These are phyloP conservation scores for Candida chilensis DNA, from an alignment of 805 yeast genomes.

Conservation along the genomic window DNA sequence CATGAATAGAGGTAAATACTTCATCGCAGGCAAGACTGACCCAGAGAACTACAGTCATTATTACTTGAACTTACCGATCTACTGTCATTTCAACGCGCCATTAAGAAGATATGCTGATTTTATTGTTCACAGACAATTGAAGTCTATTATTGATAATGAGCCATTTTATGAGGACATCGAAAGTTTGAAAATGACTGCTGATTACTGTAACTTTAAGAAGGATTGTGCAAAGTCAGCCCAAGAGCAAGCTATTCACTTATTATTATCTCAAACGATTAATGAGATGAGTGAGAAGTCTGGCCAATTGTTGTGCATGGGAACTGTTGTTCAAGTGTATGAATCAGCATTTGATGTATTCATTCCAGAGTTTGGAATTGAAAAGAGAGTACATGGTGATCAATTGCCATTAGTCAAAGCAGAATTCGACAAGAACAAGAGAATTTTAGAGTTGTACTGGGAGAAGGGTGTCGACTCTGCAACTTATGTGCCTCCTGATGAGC, in stretches of 20 bases:
- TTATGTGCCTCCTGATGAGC: constrained; percentile 85
- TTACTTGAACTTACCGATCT: constrained; percentile 72
- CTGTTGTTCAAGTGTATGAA: constrained; percentile 88
- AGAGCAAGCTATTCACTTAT: constrained; percentile 86
- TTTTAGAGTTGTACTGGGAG: constrained; percentile 87
- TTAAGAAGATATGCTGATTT: constrained; percentile 87
- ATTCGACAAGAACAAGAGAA: constrained; percentile 59
- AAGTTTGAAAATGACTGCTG: constrained; percentile 72
- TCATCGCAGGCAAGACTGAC: constrained; percentile 80
- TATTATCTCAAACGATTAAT: constrained; percentile 75
- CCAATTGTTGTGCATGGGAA: constrained; percentile 76
- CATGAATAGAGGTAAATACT: constrained; percentile 79
- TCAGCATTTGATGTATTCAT: constrained; percentile 89
- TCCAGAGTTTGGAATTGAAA: constrained; percentile 92
- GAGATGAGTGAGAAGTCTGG: constrained; percentile 67
- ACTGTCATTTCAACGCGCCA: constrained; percentile 92
- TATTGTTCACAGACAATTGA: constrained; percentile 87
- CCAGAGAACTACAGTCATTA: constrained; percentile 74
- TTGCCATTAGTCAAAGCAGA: constrained; percentile 89
- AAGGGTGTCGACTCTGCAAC: constrained; percentile 88
- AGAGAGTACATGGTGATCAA: constrained; percentile 96
- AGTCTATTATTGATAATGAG: constrained; percentile 42
- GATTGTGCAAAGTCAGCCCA: constrained; percentile 92
- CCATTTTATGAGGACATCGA: constrained; percentile 48
- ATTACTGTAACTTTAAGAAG: constrained; percentile 90